Evolutionary conservation across 495 filamentous ascomycete species (phyloP).

Genomic region (Hypoxylon cercidicola): DNA sequence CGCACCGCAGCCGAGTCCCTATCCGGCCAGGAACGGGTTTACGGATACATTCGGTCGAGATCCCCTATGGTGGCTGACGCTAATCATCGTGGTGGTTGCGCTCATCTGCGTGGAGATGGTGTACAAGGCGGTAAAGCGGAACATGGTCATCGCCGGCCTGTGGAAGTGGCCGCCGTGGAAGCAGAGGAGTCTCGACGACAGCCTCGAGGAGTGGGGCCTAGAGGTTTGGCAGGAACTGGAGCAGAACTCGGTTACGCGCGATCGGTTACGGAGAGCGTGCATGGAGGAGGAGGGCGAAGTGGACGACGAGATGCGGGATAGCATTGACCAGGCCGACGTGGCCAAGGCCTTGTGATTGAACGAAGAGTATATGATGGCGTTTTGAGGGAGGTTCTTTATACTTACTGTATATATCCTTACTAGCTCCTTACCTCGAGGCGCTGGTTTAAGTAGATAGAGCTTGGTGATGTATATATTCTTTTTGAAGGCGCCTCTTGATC

Average conservation of each 20-base stretch:
- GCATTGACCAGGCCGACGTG: slow-evolving; percentile 26
- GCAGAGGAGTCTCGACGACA: slow-evolving; percentile 34
- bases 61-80: slow-evolving; percentile 78
- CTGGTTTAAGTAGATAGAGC: slow-evolving; percentile 12
- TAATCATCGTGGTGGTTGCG: slow-evolving; percentile 57
- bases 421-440: background rate
- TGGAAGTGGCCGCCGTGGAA: slow-evolving; percentile 50
- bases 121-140: slow-evolving; percentile 49
- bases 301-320: slow-evolving; percentile 25
- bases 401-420: slow-evolving; percentile 19
- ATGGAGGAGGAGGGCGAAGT: slow-evolving; percentile 29
- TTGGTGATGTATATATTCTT: slow-evolving; percentile 9
- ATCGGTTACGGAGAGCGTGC: slow-evolving; percentile 38
- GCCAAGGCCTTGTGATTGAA: slow-evolving; percentile 18
- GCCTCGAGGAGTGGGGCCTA: slow-evolving; percentile 56
- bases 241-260: slow-evolving; percentile 48
- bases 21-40: slow-evolving; percentile 76
- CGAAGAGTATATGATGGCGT: slow-evolving; percentile 20
- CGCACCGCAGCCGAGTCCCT: slow-evolving; percentile 67
- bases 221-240: slow-evolving; percentile 61
- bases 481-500: slow-evolving; percentile 7
- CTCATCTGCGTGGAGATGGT: slow-evolving; percentile 49
- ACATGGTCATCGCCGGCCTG: slow-evolving; percentile 47
- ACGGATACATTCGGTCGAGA: slow-evolving; percentile 73
- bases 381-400: slow-evolving; percentile 15